phyloP scores from a whole-genome alignment of 1,139 yeast genomes.

The Arxiozyma telluris region DNA sequence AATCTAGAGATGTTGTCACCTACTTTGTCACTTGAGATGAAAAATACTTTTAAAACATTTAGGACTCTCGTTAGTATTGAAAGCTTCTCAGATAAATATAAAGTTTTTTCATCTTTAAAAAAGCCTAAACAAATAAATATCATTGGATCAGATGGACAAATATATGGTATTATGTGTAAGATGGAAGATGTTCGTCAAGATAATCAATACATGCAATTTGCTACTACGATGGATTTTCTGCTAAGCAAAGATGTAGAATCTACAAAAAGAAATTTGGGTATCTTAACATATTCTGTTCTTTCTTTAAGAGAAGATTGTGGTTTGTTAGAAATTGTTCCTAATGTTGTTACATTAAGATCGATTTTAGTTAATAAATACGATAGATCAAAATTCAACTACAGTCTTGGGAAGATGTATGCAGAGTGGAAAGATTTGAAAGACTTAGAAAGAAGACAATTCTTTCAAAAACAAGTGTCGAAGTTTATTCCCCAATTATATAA shows the following conservation, averaged over 20 bases:
- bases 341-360: slow-evolving; percentile 71
- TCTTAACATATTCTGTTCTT: slow-evolving; percentile 79
- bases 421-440: slow-evolving; percentile 20
- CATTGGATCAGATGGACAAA: slow-evolving; percentile 66
- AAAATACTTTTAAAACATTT: slow-evolving; percentile 41
- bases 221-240: slow-evolving; percentile 74
- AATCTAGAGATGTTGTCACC: slow-evolving; percentile 67
- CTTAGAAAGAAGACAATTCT: slow-evolving; percentile 24
- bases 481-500: slow-evolving; percentile 72
- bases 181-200: slow-evolving; percentile 93
- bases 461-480: slow-evolving; percentile 29
- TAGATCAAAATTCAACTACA: slow-evolving; percentile 32
- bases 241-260: slow-evolving; percentile 62
- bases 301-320: slow-evolving; percentile 86
- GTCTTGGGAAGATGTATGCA: slow-evolving; percentile 21
- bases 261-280: slow-evolving; percentile 57
- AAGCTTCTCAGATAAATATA: slow-evolving; percentile 37
- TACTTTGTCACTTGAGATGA: slow-evolving; percentile 36
- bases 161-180: slow-evolving; percentile 72
- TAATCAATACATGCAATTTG: slow-evolving; percentile 88
- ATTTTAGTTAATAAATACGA: slow-evolving; percentile 44
- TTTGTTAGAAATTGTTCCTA: slow-evolving; percentile 84
- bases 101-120: slow-evolving; percentile 72
- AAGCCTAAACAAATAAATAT: slow-evolving; percentile 74
- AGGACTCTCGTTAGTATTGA: slow-evolving; percentile 52